A percentile compares a stretch with the other conserved stretches of the same genome.
phyloP scores from a whole-genome alignment of 78 protist genomes.

The slime mould (Dictyostelium discoideum) region DNA sequence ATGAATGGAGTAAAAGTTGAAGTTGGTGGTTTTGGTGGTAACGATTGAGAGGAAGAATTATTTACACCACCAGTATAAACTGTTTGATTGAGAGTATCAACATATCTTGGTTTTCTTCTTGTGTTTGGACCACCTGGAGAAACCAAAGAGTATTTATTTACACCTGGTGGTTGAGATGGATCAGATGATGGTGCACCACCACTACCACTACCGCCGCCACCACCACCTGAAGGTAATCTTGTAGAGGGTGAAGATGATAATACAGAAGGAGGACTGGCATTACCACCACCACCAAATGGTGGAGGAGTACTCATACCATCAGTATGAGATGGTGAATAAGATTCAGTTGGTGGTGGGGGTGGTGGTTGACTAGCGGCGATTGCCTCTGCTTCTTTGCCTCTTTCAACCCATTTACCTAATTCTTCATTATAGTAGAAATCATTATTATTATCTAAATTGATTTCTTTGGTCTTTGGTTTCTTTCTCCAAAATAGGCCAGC shows the following conservation, averaged over 20 bases:
- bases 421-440: constrained; percentile 24
- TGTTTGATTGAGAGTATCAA: constrained; percentile 61
- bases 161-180: not conserved
- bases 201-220: not conserved
- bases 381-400: constrained; percentile 60
- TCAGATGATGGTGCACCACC: not conserved
- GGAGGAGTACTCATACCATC: constrained; percentile 40
- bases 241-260: not conserved
- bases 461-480: constrained; percentile 31
- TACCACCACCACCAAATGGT: constrained; percentile 22
- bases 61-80: constrained; percentile 48
- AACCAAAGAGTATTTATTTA: constrained; percentile 35
- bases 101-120: constrained; percentile 75
- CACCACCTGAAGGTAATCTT: not conserved
- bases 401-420: constrained; percentile 63
- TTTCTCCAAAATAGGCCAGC: constrained; percentile 9
- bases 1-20: not conserved
- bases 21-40: not conserved
- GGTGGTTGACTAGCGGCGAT: constrained; percentile 8
- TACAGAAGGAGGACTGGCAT: not conserved
- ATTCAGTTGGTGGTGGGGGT: constrained; percentile 41
- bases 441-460: constrained; percentile 21
- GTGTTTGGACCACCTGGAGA: constrained; percentile 35
- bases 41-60: not conserved
- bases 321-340: not conserved